Base-by-base conservation (phyloP, 352 stramenopile species). In the Pythium guiyangense region DNA sequence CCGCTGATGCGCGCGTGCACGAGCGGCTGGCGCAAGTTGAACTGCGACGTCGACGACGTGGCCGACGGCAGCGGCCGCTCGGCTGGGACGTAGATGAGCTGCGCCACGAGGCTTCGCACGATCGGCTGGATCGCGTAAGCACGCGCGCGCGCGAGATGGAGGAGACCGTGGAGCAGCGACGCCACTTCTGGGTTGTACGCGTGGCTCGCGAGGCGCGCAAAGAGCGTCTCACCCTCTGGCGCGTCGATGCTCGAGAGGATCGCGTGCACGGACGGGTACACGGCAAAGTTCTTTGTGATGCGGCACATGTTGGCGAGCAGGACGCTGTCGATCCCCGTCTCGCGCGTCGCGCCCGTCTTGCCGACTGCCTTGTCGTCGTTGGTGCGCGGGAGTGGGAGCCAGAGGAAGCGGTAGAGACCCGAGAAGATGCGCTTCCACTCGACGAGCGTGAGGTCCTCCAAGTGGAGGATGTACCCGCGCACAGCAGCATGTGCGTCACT, bases 401-500 rank as follows among this genome's bases (percentile, higher is more conserved):
- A 84, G 31, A 92, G 53, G 61, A 86, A 78, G 3, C 60, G 69
- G 51, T 78, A 92, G 18, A 92, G 57, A 3, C 79, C 66, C 11
- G 55, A 63, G 63, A 92, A 92, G 57, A 92, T 85, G n/a, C 62
- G 62, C 62, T 77, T 86, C 82, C 82, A 92, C 64, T 89, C 77
- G 0, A 44, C 54, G 46, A 70, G 67, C 1, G 79, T 85, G 34
- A 91, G 67, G 47, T 91, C 81, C 39, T 91, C 79, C 9, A 91
- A 57, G 0, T 75, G 67, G 20, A 89, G 49, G 29, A 91, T 60
- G 59, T 85, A 91, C 15, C 79, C 78, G n/a, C 81, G 75, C 9
- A 79, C 60, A 3, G 69, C 69, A 1, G 67, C 62, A 43, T 78
- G 69, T 22, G 59, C 42, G 14, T 66, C 60, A 31, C 48, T 66